Evolutionary conservation across 2,329 filamentous ascomycete genomes (phyloP), one percentile per base, ranked within the genome.

Genomic region (Aspergillus oerlinghausenensis): DNA sequence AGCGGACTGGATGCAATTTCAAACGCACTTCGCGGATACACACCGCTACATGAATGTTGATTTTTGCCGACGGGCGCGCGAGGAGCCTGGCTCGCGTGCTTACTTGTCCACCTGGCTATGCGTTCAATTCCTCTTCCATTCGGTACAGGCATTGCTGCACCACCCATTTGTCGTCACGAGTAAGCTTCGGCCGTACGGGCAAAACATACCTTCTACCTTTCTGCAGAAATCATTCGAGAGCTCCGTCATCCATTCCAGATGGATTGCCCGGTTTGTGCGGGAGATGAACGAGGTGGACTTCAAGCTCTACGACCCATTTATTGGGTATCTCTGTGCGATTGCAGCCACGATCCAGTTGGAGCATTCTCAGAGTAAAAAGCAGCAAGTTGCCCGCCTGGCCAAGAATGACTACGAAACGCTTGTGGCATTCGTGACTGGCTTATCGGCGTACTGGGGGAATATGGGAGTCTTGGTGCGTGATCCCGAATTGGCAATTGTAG

Each of bases 291-390:
- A 68, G 23, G 64, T 60, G 4, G 59, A 61, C n/a, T 55, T 67
- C n/a, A 56, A 35, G 19, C 50, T 60, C 0, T 63, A 58, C 23
- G 67, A 69, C 43, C 67, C 67, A 1, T 69, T 68, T 35, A 56
- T 69, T 14, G 66, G 65, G 3, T 67, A 69, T 49, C 55, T 69
- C 3, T 62, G 63, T 35, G 66, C 66, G 3, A 65, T 69, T 25
- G 67, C 66, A 9, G 67, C 67, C 14, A 68, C 65, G 0, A 67
- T 68, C 26, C 66, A 69, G 26, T 58, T 69, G 2, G 67, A 69
- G 45, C 63, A 69, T 43, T 68, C 66, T 1, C 56, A 58, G 2
- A 67, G 60, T 51, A 65, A 63, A 21, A 67, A 67, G 7, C 65
- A 60, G 1, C 58, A 66, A n/a, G 63, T 69, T 42, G 64, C 65